Conservation (phyloP, 2,329 filamentous ascomycete genomes). For the Pseudocercospora eumusae region DNA sequence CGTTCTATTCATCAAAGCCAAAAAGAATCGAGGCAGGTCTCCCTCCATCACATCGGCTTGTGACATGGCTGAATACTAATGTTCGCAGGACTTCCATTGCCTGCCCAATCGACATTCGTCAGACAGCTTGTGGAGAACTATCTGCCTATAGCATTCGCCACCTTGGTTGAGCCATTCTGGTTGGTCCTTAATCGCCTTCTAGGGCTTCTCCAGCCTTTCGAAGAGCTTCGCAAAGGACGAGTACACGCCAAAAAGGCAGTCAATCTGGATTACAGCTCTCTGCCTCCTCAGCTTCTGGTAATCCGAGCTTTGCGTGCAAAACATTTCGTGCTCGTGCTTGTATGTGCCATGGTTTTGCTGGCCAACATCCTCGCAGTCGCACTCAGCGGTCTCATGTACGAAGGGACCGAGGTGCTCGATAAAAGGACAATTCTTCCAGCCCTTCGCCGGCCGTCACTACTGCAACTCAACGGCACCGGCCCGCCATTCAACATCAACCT, state of each 20-base stretch:
- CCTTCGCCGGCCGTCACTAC: too few species aligned
- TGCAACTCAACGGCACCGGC: too few species aligned
- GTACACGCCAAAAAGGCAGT: slow-evolving; percentile 37
- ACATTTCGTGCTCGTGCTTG: slow-evolving; percentile 51
- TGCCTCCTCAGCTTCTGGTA: slow-evolving; percentile 57
- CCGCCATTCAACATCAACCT: too few species aligned
- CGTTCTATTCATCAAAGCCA: slow-evolving; percentile 12
- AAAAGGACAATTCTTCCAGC: too few species aligned
- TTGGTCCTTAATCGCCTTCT: slow-evolving; percentile 56
- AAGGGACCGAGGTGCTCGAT: slow-evolving; percentile 32
- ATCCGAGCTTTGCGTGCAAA: slow-evolving; percentile 48
- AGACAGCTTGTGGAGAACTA: slow-evolving; percentile 52
- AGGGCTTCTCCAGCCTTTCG: slow-evolving; percentile 58
- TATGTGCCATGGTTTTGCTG: slow-evolving; percentile 54
- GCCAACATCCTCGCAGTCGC: slow-evolving; percentile 58
- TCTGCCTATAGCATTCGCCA: slow-evolving; percentile 57
- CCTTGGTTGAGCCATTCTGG: slow-evolving; percentile 60
- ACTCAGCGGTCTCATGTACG: slow-evolving; percentile 55
- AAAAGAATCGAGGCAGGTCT: too few species aligned
- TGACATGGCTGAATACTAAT: too few species aligned
- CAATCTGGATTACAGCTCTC: slow-evolving; percentile 55
- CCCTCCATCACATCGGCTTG: too few species aligned
- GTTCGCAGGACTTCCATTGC: too few species aligned
- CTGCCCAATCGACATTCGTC: slow-evolving; percentile 42
- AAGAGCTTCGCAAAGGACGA: slow-evolving; percentile 50